Percentiles rank a stretch among this genome's conserved stretches.
These are phyloP conservation scores for Otatea glauca DNA, from an alignment of 176 grass and related monocot genomes.

Conservation along the genomic window DNA sequence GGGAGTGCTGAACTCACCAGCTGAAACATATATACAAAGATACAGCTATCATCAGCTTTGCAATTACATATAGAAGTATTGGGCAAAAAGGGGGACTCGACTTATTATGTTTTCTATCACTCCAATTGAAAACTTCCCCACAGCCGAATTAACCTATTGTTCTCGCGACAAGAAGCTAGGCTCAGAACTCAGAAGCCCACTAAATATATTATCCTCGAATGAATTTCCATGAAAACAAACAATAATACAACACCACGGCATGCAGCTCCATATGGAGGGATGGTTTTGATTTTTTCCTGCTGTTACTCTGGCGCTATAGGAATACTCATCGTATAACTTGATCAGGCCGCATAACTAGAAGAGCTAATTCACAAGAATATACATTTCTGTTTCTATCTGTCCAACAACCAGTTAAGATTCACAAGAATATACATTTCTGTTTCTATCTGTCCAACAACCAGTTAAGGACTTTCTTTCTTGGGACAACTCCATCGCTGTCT, in stretches of 20 bases:
- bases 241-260: slow-evolving; percentile 41
- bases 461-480: slow-evolving; percentile 77
- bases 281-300: neutral
- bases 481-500: slow-evolving; percentile 54
- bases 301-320: slow-evolving; percentile 36
- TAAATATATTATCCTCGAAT: slow-evolving; percentile 34
- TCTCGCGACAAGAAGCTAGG: neutral
- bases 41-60: slow-evolving; percentile 1
- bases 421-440: slow-evolving; percentile 46
- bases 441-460: slow-evolving; percentile 80
- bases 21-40: slow-evolving; percentile 35
- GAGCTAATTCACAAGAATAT: slow-evolving; percentile 64
- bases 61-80: slow-evolving; percentile 20
- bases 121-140: neutral
- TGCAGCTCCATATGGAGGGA: neutral
- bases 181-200: neutral
- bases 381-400: slow-evolving; percentile 57
- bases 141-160: neutral
- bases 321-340: slow-evolving; percentile 49
- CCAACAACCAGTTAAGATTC: slow-evolving; percentile 84
- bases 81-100: slow-evolving; percentile 13
- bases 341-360: slow-evolving; percentile 44
- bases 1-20: neutral
- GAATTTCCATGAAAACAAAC: slow-evolving; percentile 32
- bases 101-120: neutral